These are phyloP conservation scores for Ceratobasidium sp. DNA, from an alignment of 1,284 basidiomycete species.

Conservation along the genomic window DNA sequence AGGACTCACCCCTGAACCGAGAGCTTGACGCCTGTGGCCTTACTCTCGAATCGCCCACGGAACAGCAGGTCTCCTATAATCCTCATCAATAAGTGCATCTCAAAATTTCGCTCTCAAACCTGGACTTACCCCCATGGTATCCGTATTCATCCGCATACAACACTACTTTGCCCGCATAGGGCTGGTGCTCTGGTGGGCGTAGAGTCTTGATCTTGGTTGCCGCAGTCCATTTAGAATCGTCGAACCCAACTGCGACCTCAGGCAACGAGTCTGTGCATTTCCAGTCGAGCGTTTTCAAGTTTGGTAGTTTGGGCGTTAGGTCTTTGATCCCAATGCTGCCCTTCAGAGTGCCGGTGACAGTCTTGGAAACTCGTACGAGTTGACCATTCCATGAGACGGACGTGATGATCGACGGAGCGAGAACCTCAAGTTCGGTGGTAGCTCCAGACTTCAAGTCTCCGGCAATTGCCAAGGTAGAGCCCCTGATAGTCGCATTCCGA, in stretches of 20 bases:
- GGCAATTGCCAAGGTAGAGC: slow-evolving; percentile 29
- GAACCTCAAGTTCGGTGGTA: slow-evolving; percentile 37
- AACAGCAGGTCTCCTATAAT: slow-evolving; percentile 55
- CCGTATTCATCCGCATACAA: slow-evolving; percentile 63
- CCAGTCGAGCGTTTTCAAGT: slow-evolving; percentile 59
- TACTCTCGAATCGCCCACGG: slow-evolving; percentile 63
- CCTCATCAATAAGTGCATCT: background rate
- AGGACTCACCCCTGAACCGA: slow-evolving; percentile 62
- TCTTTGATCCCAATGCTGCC: slow-evolving; percentile 47
- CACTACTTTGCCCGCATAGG: slow-evolving; percentile 59
- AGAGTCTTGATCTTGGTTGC: slow-evolving; percentile 63
- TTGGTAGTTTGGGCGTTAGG: slow-evolving; percentile 54
- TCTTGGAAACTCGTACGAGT: slow-evolving; percentile 21
- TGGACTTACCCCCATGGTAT: slow-evolving; percentile 57
- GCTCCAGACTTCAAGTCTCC: slow-evolving; percentile 46
- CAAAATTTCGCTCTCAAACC: too few relatives aligned
- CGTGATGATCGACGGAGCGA: slow-evolving; percentile 45
- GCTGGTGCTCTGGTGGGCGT: slow-evolving; percentile 59
- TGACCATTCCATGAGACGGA: slow-evolving; percentile 51
- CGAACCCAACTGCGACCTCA: slow-evolving; percentile 59
- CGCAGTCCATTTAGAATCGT: slow-evolving; percentile 59
- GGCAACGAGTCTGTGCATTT: slow-evolving; percentile 62
- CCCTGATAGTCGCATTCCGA: slow-evolving; percentile 45
- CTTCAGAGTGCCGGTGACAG: slow-evolving; percentile 27
- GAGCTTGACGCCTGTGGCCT: slow-evolving; percentile 61